These are phyloP conservation scores for Leccinum fibrillosum DNA, from an alignment of 768 basidiomycete species.

Conservation along the genomic window DNA sequence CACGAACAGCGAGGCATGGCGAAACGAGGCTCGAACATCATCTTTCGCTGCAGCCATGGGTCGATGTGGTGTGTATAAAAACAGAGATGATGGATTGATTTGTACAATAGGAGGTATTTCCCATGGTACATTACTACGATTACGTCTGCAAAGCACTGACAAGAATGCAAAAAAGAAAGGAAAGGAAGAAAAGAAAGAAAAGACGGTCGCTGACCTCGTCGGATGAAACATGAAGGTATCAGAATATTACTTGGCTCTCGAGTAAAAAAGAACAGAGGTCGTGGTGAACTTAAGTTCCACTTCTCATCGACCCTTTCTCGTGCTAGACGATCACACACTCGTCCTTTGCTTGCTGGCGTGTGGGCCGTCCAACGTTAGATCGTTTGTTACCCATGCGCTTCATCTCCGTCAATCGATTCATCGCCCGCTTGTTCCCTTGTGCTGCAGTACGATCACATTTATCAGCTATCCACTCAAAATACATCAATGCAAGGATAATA, in stretches of 20 bases:
- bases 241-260: background rate
- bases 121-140: background rate
- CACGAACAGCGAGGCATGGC: background rate
- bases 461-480: conserved; percentile 1
- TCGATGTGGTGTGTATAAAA: conserved; percentile 4
- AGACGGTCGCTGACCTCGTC: conserved; percentile 6
- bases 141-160: conserved; percentile 16
- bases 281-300: conserved; percentile 9
- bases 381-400: conserved; percentile 85
- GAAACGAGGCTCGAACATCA: conserved; percentile 23
- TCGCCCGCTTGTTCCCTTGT: conserved; percentile 97
- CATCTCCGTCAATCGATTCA: conserved; percentile 93
- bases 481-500: background rate
- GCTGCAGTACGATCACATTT: conserved; percentile 43
- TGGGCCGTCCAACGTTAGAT: conserved; percentile 76
- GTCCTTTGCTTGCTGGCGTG: conserved; percentile 88
- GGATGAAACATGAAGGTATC: conserved; percentile 13
- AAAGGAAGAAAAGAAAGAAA: background rate
- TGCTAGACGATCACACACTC: conserved; percentile 81
- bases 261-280: background rate
- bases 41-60: conserved; percentile 27
- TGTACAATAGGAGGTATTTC: conserved; percentile 15
- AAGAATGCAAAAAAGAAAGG: conserved; percentile 1
- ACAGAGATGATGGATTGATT: background rate
- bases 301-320: background rate